Conservation (phyloP, 768 basidiomycete genomes). For the Serpula lacrymans region DNA sequence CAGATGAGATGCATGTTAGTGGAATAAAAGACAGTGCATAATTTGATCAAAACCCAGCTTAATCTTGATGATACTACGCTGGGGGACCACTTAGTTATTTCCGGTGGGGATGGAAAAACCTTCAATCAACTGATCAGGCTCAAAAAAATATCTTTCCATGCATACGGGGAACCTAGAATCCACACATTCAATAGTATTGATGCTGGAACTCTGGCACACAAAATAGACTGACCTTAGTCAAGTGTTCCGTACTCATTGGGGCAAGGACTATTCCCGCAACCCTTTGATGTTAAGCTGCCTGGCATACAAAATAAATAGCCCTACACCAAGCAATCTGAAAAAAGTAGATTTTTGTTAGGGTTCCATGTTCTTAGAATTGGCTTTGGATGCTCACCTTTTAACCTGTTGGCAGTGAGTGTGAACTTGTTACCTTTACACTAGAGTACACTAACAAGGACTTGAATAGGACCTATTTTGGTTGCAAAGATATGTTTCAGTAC, state of each 20-base stretch:
- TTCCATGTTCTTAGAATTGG: slow-evolving; percentile 14
- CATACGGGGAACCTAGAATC: slow-evolving; percentile 15
- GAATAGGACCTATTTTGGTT: too few relatives aligned
- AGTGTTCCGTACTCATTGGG: slow-evolving; percentile 18
- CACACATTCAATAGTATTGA: slow-evolving; percentile 16
- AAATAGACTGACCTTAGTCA: slow-evolving; percentile 30
- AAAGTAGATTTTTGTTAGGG: slow-evolving; percentile 24
- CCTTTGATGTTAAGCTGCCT: slow-evolving; percentile 12
- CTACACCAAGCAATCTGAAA: slow-evolving; percentile 17
- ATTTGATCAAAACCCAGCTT: slow-evolving; percentile 10
- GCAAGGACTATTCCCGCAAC: slow-evolving; percentile 12
- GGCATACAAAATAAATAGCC: slow-evolving; percentile 14
- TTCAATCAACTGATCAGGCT: slow-evolving; percentile 7
- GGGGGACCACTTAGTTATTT: not conserved
- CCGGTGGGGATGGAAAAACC: slow-evolving; percentile 14
- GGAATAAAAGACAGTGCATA: slow-evolving; percentile 7
- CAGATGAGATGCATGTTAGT: slow-evolving; percentile 6
- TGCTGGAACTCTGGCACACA: slow-evolving; percentile 31
- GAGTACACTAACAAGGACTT: too few relatives aligned
- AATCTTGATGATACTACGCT: slow-evolving; percentile 1
- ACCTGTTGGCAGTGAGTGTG: too few relatives aligned
- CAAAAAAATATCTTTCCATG: slow-evolving; percentile 1
- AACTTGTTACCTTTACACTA: too few relatives aligned
- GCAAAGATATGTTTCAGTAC: too few relatives aligned
- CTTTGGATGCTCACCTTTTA: slow-evolving; percentile 17